A percentile compares a stretch with the other conserved stretches of the same genome.
phyloP scores from a whole-genome alignment of 108 stramenopile genomes.

The Skeletonema costatum region DNA sequence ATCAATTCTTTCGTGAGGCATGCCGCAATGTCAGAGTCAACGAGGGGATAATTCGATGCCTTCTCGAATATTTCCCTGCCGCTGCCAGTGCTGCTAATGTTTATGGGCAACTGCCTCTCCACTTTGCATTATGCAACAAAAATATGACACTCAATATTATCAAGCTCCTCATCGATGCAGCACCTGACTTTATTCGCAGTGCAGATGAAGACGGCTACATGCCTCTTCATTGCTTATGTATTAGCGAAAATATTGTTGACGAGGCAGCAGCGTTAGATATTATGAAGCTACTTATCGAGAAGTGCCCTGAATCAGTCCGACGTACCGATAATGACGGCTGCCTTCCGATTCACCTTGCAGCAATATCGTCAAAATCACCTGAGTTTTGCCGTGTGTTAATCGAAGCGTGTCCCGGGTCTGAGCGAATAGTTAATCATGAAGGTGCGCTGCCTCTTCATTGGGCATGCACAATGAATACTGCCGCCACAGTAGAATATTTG shows the following conservation, averaged over 20 bases:
- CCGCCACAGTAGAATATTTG: constrained; percentile 6
- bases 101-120: background rate
- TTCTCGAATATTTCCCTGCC: constrained; percentile 1
- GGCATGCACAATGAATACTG: background rate
- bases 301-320: too few species aligned
- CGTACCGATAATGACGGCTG: background rate
- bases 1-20: background rate
- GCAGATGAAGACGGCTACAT: too few species aligned
- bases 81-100: background rate
- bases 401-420: too few species aligned
- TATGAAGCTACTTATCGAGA: too few species aligned
- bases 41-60: constrained; percentile 4
- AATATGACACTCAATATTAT: too few species aligned
- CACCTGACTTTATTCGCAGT: background rate
- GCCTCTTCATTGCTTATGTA: too few species aligned
- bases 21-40: background rate
- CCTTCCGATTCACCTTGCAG: constrained; percentile 1
- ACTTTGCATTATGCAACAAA: background rate
- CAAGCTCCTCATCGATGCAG: too few species aligned
- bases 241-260: too few species aligned
- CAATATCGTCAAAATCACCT: background rate
- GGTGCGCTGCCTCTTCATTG: constrained; percentile 4
- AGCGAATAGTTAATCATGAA: background rate
- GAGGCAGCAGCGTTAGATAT: too few species aligned
- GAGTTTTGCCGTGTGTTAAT: too few species aligned